A percentile compares a stretch with the other conserved stretches of the same genome.
phyloP scores from a whole-genome alignment of 805 yeast genomes.

The Kodamaea laetipori region DNA sequence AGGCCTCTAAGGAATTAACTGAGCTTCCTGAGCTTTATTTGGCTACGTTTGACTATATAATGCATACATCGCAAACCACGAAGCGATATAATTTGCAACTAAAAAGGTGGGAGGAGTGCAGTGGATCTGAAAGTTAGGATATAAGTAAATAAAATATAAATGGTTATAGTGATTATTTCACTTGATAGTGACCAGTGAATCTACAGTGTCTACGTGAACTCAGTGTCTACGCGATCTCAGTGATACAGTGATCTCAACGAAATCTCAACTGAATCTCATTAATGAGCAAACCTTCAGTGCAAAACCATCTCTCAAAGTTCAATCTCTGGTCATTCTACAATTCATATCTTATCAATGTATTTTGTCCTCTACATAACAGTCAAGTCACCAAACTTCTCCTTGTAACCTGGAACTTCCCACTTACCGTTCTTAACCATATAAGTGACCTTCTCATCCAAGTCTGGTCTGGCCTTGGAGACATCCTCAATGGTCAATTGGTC shows the following conservation, averaged over 20 bases:
- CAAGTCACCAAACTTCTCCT: constrained; percentile 96
- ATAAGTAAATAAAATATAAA: too few species aligned
- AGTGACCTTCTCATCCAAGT: constrained; percentile 91
- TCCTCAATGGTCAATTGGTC: constrained; percentile 96
- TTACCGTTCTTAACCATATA: constrained; percentile 95
- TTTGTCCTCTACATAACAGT: constrained; percentile 68
- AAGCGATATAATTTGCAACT: not conserved
- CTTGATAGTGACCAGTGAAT: too few species aligned
- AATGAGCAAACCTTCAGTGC: too few species aligned
- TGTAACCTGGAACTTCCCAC: constrained; percentile 98
- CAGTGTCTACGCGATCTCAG: too few species aligned
- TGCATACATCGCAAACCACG: not conserved
- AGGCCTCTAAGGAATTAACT: not conserved
- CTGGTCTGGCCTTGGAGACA: constrained; percentile 93
- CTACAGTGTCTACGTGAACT: too few species aligned
- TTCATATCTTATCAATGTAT: constrained; percentile 13
- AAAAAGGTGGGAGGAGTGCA: not conserved
- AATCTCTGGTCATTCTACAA: not conserved
- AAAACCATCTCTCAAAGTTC: too few species aligned
- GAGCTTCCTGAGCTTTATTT: not conserved
- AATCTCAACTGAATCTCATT: too few species aligned
- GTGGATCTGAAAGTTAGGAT: too few species aligned
- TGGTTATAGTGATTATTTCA: too few species aligned
- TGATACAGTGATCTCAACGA: too few species aligned
- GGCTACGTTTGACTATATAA: not conserved